These are phyloP conservation scores for Taiozyma sp. DNA, from an alignment of 1,139 yeast species.

Conservation along the genomic window DNA sequence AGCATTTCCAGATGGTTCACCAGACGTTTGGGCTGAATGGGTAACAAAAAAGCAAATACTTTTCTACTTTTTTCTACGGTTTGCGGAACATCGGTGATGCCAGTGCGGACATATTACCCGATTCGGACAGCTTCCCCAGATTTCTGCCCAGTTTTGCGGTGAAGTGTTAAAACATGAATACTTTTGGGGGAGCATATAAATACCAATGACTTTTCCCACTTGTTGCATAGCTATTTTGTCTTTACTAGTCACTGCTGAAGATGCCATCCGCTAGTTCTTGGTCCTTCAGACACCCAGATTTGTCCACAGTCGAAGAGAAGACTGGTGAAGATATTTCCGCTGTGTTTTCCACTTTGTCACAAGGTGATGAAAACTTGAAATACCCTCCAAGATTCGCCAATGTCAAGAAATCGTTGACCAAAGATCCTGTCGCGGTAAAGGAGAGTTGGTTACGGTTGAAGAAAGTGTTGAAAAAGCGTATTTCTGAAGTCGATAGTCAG, in stretches of 20 bases:
- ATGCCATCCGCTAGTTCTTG: background rate
- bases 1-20: background rate
- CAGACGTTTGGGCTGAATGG: background rate
- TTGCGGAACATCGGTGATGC: background rate
- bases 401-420: slow-evolving; percentile 24
- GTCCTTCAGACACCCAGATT: slow-evolving; percentile 1
- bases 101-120: background rate
- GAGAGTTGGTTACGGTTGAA: slow-evolving; percentile 27
- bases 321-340: slow-evolving; percentile 6
- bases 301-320: slow-evolving; percentile 1
- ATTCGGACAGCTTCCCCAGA: background rate
- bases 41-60: background rate
- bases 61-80: background rate
- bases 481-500: slow-evolving; percentile 23
- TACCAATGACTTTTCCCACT: background rate
- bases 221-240: too few species aligned
- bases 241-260: background rate
- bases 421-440: slow-evolving; percentile 23
- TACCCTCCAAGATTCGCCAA: slow-evolving; percentile 13
- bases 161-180: background rate
- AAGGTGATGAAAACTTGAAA: background rate
- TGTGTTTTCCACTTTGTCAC: slow-evolving; percentile 2
- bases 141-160: background rate
- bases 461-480: slow-evolving; percentile 21
- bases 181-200: background rate